Evolutionary conservation across 2,329 filamentous ascomycete genomes (phyloP).

Genomic region (Penicillium decumbens): DNA sequence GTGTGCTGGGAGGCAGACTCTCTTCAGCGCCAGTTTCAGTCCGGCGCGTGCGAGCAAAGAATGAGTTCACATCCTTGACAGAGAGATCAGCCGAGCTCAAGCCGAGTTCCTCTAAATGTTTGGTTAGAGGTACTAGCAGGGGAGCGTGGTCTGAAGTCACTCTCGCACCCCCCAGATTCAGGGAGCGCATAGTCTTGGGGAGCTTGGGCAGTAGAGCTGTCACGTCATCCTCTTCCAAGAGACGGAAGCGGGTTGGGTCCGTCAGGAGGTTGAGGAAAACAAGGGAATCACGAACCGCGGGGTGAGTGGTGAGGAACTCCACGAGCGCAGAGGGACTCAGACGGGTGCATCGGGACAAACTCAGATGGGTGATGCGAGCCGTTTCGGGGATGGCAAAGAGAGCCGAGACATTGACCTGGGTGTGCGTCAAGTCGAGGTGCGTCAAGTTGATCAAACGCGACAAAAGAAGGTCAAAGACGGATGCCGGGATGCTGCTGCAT

Average conservation of each 20-base stretch:
- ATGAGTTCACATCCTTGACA: conserved; percentile 60
- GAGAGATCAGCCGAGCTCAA: conserved; percentile 63
- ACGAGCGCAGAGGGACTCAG: conserved; percentile 64
- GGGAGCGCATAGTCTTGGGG: conserved; percentile 63
- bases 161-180: conserved; percentile 70
- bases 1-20: conserved; percentile 34
- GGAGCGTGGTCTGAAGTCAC: conserved; percentile 63
- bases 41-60: conserved; percentile 47
- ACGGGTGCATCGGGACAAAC: conserved; percentile 69
- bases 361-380: conserved; percentile 70
- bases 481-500: conserved; percentile 64
- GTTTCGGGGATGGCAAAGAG: conserved; percentile 66
- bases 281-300: conserved; percentile 60
- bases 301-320: conserved; percentile 66
- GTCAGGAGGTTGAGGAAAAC: conserved; percentile 69
- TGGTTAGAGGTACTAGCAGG: conserved; percentile 60
- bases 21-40: conserved; percentile 14
- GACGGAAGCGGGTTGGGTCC: conserved; percentile 66
- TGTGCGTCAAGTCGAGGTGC: conserved; percentile 75
- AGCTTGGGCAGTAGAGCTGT: conserved; percentile 61
- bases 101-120: conserved; percentile 71
- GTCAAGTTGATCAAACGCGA: conserved; percentile 67
- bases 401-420: conserved; percentile 67
- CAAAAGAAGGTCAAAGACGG: conserved; percentile 64
- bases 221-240: conserved; percentile 64